A percentile compares a stretch with the other conserved stretches of the same genome.
Conservation (phyloP, 2,329 filamentous ascomycete species). For the Colletotrichum sp. region DNA sequence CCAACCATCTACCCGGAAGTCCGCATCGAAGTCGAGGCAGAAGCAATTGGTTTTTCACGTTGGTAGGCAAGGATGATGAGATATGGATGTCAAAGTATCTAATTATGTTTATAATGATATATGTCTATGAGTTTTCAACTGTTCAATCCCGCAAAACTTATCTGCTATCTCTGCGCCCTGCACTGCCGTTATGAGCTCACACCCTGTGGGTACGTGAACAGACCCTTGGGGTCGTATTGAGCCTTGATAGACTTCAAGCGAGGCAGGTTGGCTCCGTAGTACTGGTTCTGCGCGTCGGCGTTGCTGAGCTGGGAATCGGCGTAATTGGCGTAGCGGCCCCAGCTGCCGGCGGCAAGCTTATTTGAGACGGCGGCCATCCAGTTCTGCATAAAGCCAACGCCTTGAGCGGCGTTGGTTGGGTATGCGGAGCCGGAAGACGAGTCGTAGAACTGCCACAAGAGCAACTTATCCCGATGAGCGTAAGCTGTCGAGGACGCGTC, state of each 20-base stretch:
- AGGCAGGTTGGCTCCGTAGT: slow-evolving; percentile 48
- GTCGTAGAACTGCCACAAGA: slow-evolving; percentile 57
- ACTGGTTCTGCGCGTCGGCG: slow-evolving; percentile 52
- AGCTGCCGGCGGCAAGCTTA: slow-evolving; percentile 35
- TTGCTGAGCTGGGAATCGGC: slow-evolving; percentile 52
- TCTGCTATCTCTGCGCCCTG: background rate
- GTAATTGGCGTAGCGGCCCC: slow-evolving; percentile 60
- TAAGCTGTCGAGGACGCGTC: slow-evolving; percentile 35
- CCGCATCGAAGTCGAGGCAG: background rate
- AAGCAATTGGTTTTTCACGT: background rate
- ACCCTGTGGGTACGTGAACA: slow-evolving; percentile 46
- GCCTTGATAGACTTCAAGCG: slow-evolving; percentile 43
- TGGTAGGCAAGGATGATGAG: background rate
- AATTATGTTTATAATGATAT: background rate
- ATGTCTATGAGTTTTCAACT: background rate
- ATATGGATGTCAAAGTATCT: background rate
- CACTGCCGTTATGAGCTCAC: background rate
- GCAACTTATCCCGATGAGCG: slow-evolving; percentile 47
- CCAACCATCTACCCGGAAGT: background rate
- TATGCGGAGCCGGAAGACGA: slow-evolving; percentile 34
- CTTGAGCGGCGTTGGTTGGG: slow-evolving; percentile 33
- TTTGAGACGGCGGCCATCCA: slow-evolving; percentile 43
- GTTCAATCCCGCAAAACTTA: too few relatives aligned
- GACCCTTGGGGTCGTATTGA: slow-evolving; percentile 40
- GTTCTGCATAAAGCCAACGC: slow-evolving; percentile 39